Conservation (phyloP, 352 stramenopile species). For the Globisporangium cystogenes region DNA sequence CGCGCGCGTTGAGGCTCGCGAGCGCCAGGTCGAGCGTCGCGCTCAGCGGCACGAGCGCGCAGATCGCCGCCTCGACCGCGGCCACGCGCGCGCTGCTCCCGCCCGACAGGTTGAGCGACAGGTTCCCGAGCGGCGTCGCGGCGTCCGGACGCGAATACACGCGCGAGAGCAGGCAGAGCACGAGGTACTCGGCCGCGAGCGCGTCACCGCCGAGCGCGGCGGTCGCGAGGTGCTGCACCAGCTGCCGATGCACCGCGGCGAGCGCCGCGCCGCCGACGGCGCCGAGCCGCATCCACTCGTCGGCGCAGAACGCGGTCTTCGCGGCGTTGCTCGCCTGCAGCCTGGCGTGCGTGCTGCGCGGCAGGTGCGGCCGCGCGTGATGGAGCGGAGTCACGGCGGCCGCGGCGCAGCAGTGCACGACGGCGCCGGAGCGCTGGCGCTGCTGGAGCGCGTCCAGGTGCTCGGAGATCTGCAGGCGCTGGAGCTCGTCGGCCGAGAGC, state of each 20-base stretch:
- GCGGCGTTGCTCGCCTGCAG: constrained; percentile 29
- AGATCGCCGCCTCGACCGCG: constrained; percentile 24
- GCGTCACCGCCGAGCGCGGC: constrained; percentile 30
- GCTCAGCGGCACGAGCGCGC: constrained; percentile 49
- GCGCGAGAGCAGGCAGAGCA: constrained; percentile 63
- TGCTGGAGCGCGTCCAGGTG: constrained; percentile 51
- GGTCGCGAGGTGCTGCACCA: constrained; percentile 45
- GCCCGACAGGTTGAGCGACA: constrained; percentile 64
- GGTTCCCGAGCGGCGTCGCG: constrained; percentile 59
- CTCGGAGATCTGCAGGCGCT: constrained; percentile 61
- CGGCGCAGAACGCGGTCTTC: constrained; percentile 24
- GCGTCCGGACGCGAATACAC: constrained; percentile 64
- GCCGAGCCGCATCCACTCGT: constrained; percentile 26
- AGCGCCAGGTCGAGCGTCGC: constrained; percentile 50
- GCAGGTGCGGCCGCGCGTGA: constrained; percentile 44
- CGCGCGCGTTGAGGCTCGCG: constrained; percentile 45
- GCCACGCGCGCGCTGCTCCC: constrained; percentile 16
- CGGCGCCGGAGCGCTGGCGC: constrained; percentile 37
- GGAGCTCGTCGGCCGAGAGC: constrained; percentile 26
- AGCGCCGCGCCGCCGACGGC: constrained; percentile 10
- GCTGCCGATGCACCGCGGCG: constrained; percentile 20
- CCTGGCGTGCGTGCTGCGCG: constrained; percentile 21
- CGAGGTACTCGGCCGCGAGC: constrained; percentile 62
- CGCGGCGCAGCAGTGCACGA: constrained; percentile 65
- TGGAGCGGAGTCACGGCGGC: constrained; percentile 29